Base-by-base conservation (phyloP, 2,329 filamentous ascomycete genomes). In the Sclerotinia spermophila region DNA sequence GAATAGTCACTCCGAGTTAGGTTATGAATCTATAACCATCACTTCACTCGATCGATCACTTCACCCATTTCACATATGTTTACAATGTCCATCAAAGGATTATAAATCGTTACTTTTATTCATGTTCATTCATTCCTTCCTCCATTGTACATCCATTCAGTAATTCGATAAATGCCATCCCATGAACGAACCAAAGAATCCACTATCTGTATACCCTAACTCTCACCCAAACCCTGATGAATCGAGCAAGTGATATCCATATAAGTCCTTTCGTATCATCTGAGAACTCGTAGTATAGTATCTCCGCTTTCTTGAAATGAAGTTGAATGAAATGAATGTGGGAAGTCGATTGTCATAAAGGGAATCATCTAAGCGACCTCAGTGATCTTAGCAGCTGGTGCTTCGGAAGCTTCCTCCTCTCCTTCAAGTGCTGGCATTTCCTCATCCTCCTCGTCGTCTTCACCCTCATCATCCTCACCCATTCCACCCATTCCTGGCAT, bases 361-460 rank as follows among this genome's bases (percentile, higher is more conserved):
- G 30, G 38, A 44, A 40, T 42, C 19, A 67, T 75, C 73, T 79
- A 79, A 72, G 73, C 72, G 66, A 79, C 72, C 73, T 79, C 78
- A 69, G 78, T 74, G 66, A 79, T 79, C 77, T 79, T 84, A 78
- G 83, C 81, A 27, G 58, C 58, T 30, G 40, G 35, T 24, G 38
- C 83, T 82, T 55, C 61, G 3, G 17, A 40, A n/a, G 45, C 48
- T 65, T 84, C 84, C 53, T 85, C 86, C 72, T 89, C 88, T 40
- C 86, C 89, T 81, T 92, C 91, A 65, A 96, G 88, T 76, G 88
- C 88, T 71, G 94, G 93, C 89, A 97, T 94, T n/a, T 95, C 93
- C 5, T 93, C 92, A 67, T 93, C 90, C 51, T 89, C 87, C 1
- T 90, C 88, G 19, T 78, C 78, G 48, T 77, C 78, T 7, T 77